Base-by-base conservation (phyloP, 1,284 basidiomycete genomes). In the Boletus semigastroideus region DNA sequence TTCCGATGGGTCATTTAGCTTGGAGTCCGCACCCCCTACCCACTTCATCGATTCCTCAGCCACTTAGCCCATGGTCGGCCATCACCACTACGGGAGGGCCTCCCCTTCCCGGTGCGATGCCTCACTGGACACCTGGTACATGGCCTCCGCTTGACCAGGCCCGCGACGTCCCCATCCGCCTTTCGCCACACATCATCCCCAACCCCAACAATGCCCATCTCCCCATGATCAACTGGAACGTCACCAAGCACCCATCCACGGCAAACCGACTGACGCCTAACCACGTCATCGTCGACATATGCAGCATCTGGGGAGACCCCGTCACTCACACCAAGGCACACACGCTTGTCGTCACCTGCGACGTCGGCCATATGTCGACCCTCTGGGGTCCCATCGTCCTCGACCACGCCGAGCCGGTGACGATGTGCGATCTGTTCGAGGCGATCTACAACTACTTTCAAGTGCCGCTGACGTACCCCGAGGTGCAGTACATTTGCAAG, bases 161-260 rank as follows among this genome's bases (percentile, higher is more conserved):
- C 13, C 51, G 19, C 16, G 51, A 62, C 31, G 12, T 64, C 30
- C 62, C 62, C 17, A 55, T 72, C 28, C 54, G 52, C 27, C 61
- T 76, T 43, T 66, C 67, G 1, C 70, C 68, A 0, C 58, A 63
- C 53, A 53, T 75, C 4, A 65, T 68, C 22, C 69, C 70, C 7
- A 76, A 76, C 42, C 73, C 73, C 1, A 54, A 59, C 31, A 66
- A 68, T 31, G 45, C 64, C 13, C 42, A 61, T 16, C 49, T 68
- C n/a, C 72, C 75, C 7, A 52, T 62, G 41, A 58, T 75, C 31
- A 42, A 62, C 16, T 76, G 74, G 74, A 72, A 75, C 53, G 42
- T 76, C 31, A 61, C 69, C 6, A 64, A 65, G 34, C 61, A 64
- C 34, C 72, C 73, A 0, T 51, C 59, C 8, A 65, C 59, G 0